Evolutionary conservation across 345 rosid genomes (phyloP), one percentile per base, ranked within the genome.

Genomic region (Mangifera indica): DNA sequence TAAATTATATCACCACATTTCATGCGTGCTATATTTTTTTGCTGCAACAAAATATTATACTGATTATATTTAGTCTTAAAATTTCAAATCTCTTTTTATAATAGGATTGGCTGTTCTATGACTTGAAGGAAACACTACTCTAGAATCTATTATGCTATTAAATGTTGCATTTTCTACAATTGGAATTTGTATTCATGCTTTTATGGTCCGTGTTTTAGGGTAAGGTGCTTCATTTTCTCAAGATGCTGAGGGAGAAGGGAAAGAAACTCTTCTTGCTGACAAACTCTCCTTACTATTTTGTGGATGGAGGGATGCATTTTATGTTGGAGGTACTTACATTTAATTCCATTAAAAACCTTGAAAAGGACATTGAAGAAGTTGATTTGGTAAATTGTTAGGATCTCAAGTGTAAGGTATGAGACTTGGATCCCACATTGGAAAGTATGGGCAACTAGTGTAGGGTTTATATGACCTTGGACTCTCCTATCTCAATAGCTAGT

Each of bases 241-340:
- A 81, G 77, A 87, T 88, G 88, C 79, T 94, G 29, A 90, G 76
- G 77, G 96, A 92, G 83, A 90, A 88, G 67, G 99, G 98, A 67
- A 94, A 92, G 92, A 94, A 90, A 74, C 92, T 94, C 56, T 94
- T 94, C 71, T 81, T 94, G 86, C 69, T 94, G 81, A 94, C 98
- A 8, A 94, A 92, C 84, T 94, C 99, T 67, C 99, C 99, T 0
- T 92, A 81, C 80, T 87, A 90, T 81, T 94, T 94, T 81, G 97
- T 92, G 40, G 97, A 94, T 85, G 97, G 98, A 22, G 98, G 98
- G 79, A 94, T 94, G 99, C 83, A 80, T 18, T 94, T 75, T 87
- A 86, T 94, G 82, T 77, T 89, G 87, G 96, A 94, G 98, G 99
- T 94, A 80, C 60, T 70, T 74, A 69, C 48, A 32, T 56, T 49